Evolutionary conservation across 371 early-diverging fungal species (phyloP), one percentile per base, ranked within the genome.

Genomic region (Synchytrium microbalum): DNA sequence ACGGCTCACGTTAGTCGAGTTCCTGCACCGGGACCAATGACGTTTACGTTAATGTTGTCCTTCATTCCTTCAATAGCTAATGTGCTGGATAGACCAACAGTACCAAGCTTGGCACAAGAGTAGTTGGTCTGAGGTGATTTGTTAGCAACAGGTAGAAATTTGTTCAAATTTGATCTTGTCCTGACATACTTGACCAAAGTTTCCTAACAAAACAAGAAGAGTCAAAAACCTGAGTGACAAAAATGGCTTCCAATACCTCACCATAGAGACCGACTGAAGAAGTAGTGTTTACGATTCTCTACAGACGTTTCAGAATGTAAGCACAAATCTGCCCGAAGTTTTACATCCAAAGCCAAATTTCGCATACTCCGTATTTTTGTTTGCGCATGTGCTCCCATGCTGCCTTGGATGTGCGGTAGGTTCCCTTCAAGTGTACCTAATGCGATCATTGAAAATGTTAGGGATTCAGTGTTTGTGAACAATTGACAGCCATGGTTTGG

Each of bases 241-340:
- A n/a, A n/a, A n/a, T n/a, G n/a, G n/a, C n/a, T n/a, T n/a, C n/a
- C n/a, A n/a, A n/a, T n/a, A n/a, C n/a, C n/a, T n/a, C n/a, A n/a
- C n/a, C 98, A 76, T 97, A 96, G 33, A 98, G 77, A 70, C 98
- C 98, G 64, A 96, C 97, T 61, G 96, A 92, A 54, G 96, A 96
- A 26, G 92, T 86, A 59, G 88, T 88, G 67, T 80, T 79, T 63
- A 84, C 76, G 55, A 76, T 71, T 24, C 78, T 67, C 69, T 85
- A 79, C 70, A 86, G 84, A 56, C 89, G 88, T 71, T 88, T 87
- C 60, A 81, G 27, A 62, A 89, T 75, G 75, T 83, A 70, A 52
- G 87, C 86, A 89, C 89, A 89, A 29, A n/a, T n/a, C n/a, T n/a
- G n/a, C n/a, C n/a, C n/a, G n/a, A n/a, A n/a, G n/a, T n/a, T n/a